phyloP scores from a whole-genome alignment of 345 rosid species.

The Viola odorata region DNA sequence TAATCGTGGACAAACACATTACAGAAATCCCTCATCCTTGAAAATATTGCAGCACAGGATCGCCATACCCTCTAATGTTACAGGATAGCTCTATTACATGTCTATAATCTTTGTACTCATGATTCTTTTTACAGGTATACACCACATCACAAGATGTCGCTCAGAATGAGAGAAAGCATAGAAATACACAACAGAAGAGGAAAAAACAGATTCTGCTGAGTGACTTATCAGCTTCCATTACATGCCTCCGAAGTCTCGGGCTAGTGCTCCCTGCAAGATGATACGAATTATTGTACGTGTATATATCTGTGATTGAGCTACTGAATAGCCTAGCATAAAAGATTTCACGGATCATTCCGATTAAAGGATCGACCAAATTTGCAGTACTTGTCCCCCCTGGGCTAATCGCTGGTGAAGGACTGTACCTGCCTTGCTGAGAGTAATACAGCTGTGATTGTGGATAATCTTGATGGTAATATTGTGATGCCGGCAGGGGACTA shows the following conservation, averaged over 20 bases:
- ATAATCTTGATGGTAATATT: slow-evolving; percentile 6
- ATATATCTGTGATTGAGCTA: slow-evolving; percentile 37
- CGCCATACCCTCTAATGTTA: too few relatives aligned
- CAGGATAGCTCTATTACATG: not conserved
- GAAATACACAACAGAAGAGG: slow-evolving; percentile 53
- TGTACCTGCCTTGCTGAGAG: slow-evolving; percentile 29
- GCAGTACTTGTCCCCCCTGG: slow-evolving; percentile 26
- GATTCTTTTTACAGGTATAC: slow-evolving; percentile 5
- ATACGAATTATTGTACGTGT: slow-evolving; percentile 46
- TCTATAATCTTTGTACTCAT: not conserved
- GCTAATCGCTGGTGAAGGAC: slow-evolving; percentile 31
- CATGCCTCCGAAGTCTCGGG: slow-evolving; percentile 66
- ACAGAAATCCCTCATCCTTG: too few relatives aligned
- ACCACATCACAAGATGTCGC: not conserved
- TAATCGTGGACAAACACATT: too few relatives aligned
- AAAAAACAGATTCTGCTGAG: slow-evolving; percentile 73
- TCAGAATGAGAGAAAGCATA: slow-evolving; percentile 76
- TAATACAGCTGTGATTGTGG: slow-evolving; percentile 25
- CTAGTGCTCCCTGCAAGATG: slow-evolving; percentile 39
- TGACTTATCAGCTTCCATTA: slow-evolving; percentile 62
- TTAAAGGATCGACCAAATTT: slow-evolving; percentile 37
- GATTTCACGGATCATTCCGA: slow-evolving; percentile 69
- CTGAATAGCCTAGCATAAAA: slow-evolving; percentile 58
- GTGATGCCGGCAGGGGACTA: not conserved
- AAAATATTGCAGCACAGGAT: slow-evolving; percentile 12